Evolutionary conservation across 1,284 basidiomycete species (phyloP).

Genomic region (Phlebopus sp.): DNA sequence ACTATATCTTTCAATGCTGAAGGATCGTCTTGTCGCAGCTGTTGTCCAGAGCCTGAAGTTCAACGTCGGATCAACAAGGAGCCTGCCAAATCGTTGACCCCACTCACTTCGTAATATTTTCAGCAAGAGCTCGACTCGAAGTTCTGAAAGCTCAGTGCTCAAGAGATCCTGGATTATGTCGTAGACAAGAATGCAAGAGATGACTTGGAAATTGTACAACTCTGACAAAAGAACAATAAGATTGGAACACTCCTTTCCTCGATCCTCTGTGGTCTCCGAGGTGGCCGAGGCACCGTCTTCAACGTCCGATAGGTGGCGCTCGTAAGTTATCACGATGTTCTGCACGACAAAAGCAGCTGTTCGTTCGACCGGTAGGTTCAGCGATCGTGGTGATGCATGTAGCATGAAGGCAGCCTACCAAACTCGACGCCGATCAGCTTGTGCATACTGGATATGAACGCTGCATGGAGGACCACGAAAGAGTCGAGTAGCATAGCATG

Average conservation of each 20-base stretch:
- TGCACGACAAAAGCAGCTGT: constrained; percentile 80
- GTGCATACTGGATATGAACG: constrained; percentile 83
- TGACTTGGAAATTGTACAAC: constrained; percentile 93
- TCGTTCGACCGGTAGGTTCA: constrained; percentile 1
- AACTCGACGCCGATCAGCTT: constrained; percentile 90
- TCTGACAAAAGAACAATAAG: constrained; percentile 86
- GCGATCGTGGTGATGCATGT: not conserved
- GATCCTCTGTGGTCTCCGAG: constrained; percentile 26
- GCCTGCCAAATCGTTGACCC: not conserved
- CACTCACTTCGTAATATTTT: constrained; percentile 78
- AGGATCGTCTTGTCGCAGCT: constrained; percentile 86
- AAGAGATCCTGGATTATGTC: constrained; percentile 86
- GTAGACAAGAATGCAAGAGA: constrained; percentile 86
- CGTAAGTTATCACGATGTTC: constrained; percentile 63
- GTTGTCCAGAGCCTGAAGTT: constrained; percentile 73
- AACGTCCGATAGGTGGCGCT: constrained; percentile 48
- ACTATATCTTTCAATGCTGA: constrained; percentile 84
- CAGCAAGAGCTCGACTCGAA: constrained; percentile 83
- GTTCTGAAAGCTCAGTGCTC: constrained; percentile 64
- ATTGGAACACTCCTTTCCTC: constrained; percentile 87
- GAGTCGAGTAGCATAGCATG: constrained; percentile 86
- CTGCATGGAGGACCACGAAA: constrained; percentile 89
- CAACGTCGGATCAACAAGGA: constrained; percentile 8
- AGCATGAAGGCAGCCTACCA: constrained; percentile 46
- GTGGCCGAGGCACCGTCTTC: constrained; percentile 16